Evolutionary conservation across 495 filamentous ascomycete species (phyloP), one percentile per base, ranked within the genome.

Genomic region (Corynascus novoguineensis): DNA sequence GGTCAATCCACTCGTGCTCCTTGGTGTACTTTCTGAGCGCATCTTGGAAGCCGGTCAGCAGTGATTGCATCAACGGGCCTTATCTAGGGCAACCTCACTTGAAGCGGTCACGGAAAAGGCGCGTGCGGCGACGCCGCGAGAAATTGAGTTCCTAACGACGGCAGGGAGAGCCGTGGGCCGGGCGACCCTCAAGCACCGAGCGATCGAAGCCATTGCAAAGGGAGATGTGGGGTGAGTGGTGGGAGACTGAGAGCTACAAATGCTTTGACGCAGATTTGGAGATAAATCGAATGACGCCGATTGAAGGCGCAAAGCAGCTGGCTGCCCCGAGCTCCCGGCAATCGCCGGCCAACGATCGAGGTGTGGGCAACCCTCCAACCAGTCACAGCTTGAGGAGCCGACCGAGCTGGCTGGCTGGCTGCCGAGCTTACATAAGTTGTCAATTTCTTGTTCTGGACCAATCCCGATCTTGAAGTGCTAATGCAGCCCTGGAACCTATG

Each of bases 1-100:
- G 75, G 73, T 96, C 88, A 64, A 98, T 83, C 95, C 95, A 98
- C 78, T 98, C 93, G 78, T 98, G 93, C 64, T 96, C 95, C 71
- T 89, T 84, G 63, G 95, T 97, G 80, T 95, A 98, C 68, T 86
- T 90, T 79, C 93, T 92, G 63, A 85, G 76, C 61, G 72, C 71
- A 61, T 72, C 79, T 82, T 53, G 4, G n/a, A n/a, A 15, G 22
- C 5, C n/a, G 7, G 35, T 57, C 47, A 53, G 57, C 38, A 38
- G 15, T 17, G 34, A n/a, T 47, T 19, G 31, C 12, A 34, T 58
- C n/a, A 44, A 8, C n/a, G n/a, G 27, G 27, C 29, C 50, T 28
- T 45, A 15, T 19, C 27, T 4, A 19, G 32, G 22, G 6, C 29
- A n/a, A 15, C 19, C 74, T 67, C 65, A 78, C 76, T 73, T 63